A percentile compares a stretch with the other conserved stretches of the same genome.
phyloP scores from a whole-genome alignment of 1,139 yeast species.

The Saccharomyces hybrid region DNA sequence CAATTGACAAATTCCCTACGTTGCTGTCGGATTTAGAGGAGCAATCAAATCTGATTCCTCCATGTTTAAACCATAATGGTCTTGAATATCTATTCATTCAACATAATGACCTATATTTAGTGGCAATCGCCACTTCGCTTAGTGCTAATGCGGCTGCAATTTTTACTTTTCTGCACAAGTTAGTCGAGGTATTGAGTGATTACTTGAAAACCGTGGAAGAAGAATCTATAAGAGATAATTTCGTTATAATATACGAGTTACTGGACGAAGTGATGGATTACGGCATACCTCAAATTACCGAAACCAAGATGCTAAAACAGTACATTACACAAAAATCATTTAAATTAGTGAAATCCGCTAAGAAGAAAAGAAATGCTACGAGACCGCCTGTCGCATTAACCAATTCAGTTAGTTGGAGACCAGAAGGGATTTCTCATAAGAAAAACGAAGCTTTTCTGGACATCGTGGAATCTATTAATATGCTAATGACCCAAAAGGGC shows the following conservation, averaged over 20 bases:
- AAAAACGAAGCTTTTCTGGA: conserved; percentile 96
- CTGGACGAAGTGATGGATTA: conserved; percentile 97
- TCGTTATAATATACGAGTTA: conserved; percentile 84
- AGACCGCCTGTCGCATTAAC: conserved; percentile 90
- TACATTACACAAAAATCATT: conserved; percentile 74
- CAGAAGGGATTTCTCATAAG: conserved; percentile 82
- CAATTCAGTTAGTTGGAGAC: conserved; percentile 93
- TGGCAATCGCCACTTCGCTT: conserved; percentile 69
- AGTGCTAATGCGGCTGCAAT: conserved; percentile 79
- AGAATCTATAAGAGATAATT: conserved; percentile 90
- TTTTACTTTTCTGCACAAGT: conserved; percentile 65
- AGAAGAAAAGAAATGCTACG: conserved; percentile 39
- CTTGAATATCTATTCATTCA: conserved; percentile 75
- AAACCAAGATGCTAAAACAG: conserved; percentile 85
- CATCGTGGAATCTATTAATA: conserved; percentile 87
- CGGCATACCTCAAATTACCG: conserved; percentile 96
- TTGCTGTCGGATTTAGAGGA: conserved; percentile 66
- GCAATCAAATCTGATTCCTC: conserved; percentile 54
- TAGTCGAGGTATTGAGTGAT: conserved; percentile 74
- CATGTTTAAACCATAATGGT: conserved; percentile 73
- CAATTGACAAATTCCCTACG: conserved; percentile 81
- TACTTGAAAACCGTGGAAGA: conserved; percentile 87
- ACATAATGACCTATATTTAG: conserved; percentile 75
- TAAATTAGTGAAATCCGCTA: conserved; percentile 44
- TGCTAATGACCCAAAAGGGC: conserved; percentile 81